Percentiles rank a stretch among this genome's conserved stretches.
Conservation (phyloP, 2,329 filamentous ascomycete genomes). For the Chrysoporthe deuterocubensis region DNA sequence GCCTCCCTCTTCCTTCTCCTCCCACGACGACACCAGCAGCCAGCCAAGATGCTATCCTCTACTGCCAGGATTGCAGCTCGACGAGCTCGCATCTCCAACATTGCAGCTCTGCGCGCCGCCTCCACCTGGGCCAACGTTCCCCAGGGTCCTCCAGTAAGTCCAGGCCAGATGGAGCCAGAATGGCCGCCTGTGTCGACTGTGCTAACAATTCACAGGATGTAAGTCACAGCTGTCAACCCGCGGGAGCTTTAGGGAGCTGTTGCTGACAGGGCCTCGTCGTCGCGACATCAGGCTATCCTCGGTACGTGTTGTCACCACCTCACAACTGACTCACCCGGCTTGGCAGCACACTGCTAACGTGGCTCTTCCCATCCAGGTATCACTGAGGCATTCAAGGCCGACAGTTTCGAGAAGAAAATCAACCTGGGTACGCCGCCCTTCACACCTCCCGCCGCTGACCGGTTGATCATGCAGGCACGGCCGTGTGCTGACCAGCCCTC, state of each 20-base stretch:
- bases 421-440: slow-evolving; percentile 71
- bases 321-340: slow-evolving; percentile 7
- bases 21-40: slow-evolving; percentile 15
- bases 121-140: slow-evolving; percentile 91
- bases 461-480: background rate
- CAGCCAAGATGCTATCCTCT: slow-evolving; percentile 56
- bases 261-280: slow-evolving; percentile 34
- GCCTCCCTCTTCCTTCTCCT: slow-evolving; percentile 10
- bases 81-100: slow-evolving; percentile 49
- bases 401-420: slow-evolving; percentile 93
- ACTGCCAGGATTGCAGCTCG: slow-evolving; percentile 58
- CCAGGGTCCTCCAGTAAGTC: slow-evolving; percentile 71
- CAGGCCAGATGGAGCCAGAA: slow-evolving; percentile 14
- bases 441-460: background rate
- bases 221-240: slow-evolving; percentile 12
- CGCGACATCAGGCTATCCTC: slow-evolving; percentile 68
- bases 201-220: slow-evolving; percentile 30
- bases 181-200: slow-evolving; percentile 1
- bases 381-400: slow-evolving; percentile 99
- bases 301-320: slow-evolving; percentile 53
- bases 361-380: slow-evolving; percentile 61
- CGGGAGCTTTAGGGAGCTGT: background rate
- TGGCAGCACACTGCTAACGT: slow-evolving; percentile 32
- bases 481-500: slow-evolving; percentile 12
- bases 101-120: slow-evolving; percentile 57